A percentile compares a stretch with the other conserved stretches of the same genome.
These are phyloP conservation scores for Colletotrichum musae DNA, from an alignment of 2,329 filamentous ascomycete genomes.

Conservation along the genomic window DNA sequence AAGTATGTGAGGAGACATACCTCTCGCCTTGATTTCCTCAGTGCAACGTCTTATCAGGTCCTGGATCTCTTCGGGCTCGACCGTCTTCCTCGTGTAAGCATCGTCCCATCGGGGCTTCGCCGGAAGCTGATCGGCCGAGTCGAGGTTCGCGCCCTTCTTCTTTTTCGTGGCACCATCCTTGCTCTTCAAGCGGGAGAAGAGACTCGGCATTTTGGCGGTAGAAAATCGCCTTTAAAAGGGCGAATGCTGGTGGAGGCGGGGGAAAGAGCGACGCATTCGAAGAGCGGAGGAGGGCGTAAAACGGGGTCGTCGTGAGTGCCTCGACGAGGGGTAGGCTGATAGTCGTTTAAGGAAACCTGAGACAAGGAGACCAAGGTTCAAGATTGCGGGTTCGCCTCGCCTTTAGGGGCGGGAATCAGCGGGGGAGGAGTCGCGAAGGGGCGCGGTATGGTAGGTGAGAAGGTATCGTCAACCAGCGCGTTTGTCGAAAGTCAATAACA, in stretches of 20 bases:
- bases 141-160: conserved; percentile 75
- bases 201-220: conserved; percentile 64
- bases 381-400: conserved; percentile 20
- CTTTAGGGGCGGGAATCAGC: conserved; percentile 10
- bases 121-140: conserved; percentile 67
- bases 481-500: conserved; percentile 36
- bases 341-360: conserved; percentile 18
- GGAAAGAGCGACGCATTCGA: conserved; percentile 33
- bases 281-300: conserved; percentile 5
- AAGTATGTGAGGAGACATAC: conserved; percentile 66
- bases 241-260: conserved; percentile 24
- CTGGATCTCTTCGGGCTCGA: conserved; percentile 92
- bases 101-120: conserved; percentile 88
- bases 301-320: conserved; percentile 18
- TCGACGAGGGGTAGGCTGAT: conserved; percentile 24
- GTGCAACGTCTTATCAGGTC: conserved; percentile 90
- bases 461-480: conserved; percentile 34
- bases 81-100: conserved; percentile 84
- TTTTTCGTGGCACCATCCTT: conserved; percentile 77
- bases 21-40: conserved; percentile 92
- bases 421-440: conserved; percentile 19
- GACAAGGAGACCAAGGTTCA: conserved; percentile 24
- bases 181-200: conserved; percentile 79
- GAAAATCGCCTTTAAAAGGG: conserved; percentile 21
- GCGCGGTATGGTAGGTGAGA: conserved; percentile 14